Conservation (phyloP, 2,329 filamentous ascomycete genomes). For the Orbilia oligospora region DNA sequence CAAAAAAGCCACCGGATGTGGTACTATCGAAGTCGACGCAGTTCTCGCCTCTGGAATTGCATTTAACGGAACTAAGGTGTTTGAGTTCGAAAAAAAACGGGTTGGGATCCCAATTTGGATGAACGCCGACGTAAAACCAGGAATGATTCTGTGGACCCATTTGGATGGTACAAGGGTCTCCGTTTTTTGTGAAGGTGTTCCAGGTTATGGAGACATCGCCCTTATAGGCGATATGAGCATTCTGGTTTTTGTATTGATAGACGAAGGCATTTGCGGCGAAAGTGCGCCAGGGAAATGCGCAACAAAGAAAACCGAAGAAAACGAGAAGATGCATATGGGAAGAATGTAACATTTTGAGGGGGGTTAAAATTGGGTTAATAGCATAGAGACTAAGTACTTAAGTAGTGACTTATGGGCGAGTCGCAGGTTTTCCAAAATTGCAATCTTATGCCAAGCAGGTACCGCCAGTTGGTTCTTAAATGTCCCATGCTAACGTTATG, state of each 20-base stretch:
- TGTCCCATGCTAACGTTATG: constrained; percentile 9
- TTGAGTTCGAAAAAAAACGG: constrained; percentile 21
- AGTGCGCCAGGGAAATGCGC: neutral
- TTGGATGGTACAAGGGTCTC: constrained; percentile 23
- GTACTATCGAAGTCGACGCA: constrained; percentile 16
- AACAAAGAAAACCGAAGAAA: neutral
- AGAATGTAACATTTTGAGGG: no score
- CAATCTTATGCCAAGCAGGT: constrained; percentile 3
- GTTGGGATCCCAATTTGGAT: constrained; percentile 31
- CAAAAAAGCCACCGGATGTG: neutral
- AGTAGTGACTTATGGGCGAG: no score
- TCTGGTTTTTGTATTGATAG: constrained; percentile 20
- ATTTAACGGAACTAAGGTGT: constrained; percentile 13
- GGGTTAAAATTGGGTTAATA: neutral
- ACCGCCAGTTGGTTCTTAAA: neutral
- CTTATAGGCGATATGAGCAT: constrained; percentile 28
- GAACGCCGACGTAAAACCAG: constrained; percentile 27
- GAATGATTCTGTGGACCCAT: constrained; percentile 29
- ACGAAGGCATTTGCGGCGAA: constrained; percentile 14
- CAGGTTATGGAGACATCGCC: constrained; percentile 25
- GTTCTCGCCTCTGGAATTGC: constrained; percentile 13
- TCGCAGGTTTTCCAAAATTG: neutral
- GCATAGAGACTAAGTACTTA: no score
- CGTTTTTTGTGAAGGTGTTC: constrained; percentile 1
- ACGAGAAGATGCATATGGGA: no score